Conservation (phyloP, 371 early-diverging fungal species). For the Batrachochytrium dendrobatidis region DNA sequence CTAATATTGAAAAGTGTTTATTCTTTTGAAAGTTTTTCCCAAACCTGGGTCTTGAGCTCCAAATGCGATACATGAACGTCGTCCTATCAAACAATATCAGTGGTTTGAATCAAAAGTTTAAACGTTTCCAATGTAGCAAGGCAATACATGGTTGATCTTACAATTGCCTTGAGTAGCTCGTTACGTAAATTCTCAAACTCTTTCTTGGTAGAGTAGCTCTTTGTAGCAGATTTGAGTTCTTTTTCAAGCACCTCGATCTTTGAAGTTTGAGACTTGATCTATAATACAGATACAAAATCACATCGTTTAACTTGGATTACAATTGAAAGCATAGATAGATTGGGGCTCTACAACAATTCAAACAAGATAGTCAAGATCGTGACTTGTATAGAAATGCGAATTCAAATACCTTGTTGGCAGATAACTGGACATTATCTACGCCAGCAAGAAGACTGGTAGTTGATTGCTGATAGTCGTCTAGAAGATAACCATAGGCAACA, state of each 20-base stretch:
- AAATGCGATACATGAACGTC: constrained; percentile 21
- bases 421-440: constrained; percentile 25
- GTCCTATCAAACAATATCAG: constrained; percentile 11
- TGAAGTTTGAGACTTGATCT: constrained; percentile 8
- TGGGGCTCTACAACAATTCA: too few relatives aligned
- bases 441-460: constrained; percentile 16
- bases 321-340: background rate
- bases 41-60: constrained; percentile 26
- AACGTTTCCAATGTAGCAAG: background rate
- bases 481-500: constrained; percentile 26
- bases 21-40: too few relatives aligned
- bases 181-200: constrained; percentile 17
- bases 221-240: background rate
- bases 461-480: constrained; percentile 24
- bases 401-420: constrained; percentile 19
- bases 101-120: background rate
- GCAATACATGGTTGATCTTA: constrained; percentile 7
- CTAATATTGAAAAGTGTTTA: too few relatives aligned
- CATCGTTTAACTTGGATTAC: background rate
- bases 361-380: too few relatives aligned
- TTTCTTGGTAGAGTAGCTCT: constrained; percentile 9
- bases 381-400: too few relatives aligned
- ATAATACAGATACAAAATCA: background rate
- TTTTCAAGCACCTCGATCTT: constrained; percentile 19
- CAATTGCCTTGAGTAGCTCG: constrained; percentile 28